Conservation (phyloP, 192 early-diverging fungal genomes). For the Borealophlyctis nickersoniae region DNA sequence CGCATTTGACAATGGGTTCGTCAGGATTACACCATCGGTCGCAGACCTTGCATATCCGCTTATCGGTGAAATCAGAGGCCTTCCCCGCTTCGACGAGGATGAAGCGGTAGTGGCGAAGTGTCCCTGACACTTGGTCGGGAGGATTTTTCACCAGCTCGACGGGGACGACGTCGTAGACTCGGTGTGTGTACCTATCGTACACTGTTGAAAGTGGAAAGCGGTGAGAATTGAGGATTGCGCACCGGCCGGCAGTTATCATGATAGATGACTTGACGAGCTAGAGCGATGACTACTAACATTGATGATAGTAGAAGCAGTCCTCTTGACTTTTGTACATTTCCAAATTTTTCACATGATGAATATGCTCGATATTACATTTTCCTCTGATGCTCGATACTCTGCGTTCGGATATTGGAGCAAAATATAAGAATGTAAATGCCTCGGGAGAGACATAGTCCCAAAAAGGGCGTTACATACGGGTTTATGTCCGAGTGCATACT, state of each 20-base stretch:
- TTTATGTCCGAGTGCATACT: constrained; percentile 89
- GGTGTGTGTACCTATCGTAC: constrained; percentile 86
- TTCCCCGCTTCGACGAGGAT: constrained; percentile 85
- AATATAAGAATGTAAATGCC: not conserved
- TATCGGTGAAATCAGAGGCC: constrained; percentile 68
- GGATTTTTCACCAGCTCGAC: constrained; percentile 74
- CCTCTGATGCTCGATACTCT: constrained; percentile 70
- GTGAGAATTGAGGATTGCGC: constrained; percentile 8
- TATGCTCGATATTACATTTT: constrained; percentile 73
- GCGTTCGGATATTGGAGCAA: not conserved
- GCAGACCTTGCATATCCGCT: constrained; percentile 48
- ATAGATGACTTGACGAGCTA: constrained; percentile 7
- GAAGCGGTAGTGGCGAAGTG: constrained; percentile 72
- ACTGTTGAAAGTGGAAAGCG: constrained; percentile 36
- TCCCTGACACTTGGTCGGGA: constrained; percentile 65
- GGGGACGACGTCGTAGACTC: constrained; percentile 84
- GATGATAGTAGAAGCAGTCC: constrained; percentile 82
- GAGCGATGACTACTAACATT: constrained; percentile 35
- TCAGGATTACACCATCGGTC: constrained; percentile 37
- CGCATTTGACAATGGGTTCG: constrained; percentile 72
- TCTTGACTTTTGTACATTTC: constrained; percentile 57
- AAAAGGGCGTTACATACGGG: constrained; percentile 39
- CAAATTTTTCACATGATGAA: constrained; percentile 58
- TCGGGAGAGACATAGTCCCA: not conserved
- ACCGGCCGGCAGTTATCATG: constrained; percentile 3